Conservation (phyloP, 768 basidiomycete species). For the Wakefieldia striispora region DNA sequence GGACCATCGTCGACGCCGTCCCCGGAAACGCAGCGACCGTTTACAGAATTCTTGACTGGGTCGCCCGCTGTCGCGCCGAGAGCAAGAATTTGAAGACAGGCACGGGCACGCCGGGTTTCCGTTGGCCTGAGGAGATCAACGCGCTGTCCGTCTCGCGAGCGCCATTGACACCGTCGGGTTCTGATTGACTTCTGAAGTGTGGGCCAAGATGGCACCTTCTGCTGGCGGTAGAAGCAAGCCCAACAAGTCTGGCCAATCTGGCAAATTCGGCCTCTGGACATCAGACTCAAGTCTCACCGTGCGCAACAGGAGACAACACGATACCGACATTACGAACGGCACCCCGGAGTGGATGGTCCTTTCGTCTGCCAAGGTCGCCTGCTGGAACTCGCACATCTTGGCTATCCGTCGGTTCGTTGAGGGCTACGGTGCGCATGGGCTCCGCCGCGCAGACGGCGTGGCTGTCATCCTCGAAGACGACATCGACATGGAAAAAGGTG, state of each 20-base stretch:
- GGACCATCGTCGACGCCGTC: slow-evolving; percentile 54
- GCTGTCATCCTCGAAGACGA: slow-evolving; percentile 75
- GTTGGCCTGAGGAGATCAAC: slow-evolving; percentile 41
- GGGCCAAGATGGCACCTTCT: slow-evolving; percentile 9
- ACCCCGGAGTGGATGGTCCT: slow-evolving; percentile 51
- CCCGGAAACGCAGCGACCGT: slow-evolving; percentile 40
- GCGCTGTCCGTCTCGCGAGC: slow-evolving; percentile 15
- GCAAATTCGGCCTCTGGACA: not conserved
- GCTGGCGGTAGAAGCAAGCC: no score
- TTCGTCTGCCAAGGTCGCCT: slow-evolving; percentile 59
- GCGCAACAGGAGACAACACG: slow-evolving; percentile 42
- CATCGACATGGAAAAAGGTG: slow-evolving; percentile 71
- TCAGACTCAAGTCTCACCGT: slow-evolving; percentile 33
- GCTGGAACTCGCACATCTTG: slow-evolving; percentile 67
- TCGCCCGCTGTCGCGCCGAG: slow-evolving; percentile 24
- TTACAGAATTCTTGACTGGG: slow-evolving; percentile 40
- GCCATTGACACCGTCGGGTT: slow-evolving; percentile 14
- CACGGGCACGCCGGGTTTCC: slow-evolving; percentile 17
- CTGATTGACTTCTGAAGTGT: slow-evolving; percentile 28
- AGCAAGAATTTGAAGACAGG: no score
- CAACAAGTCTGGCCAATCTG: not conserved
- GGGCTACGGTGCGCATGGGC: slow-evolving; percentile 20
- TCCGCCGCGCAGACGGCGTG: slow-evolving; percentile 30
- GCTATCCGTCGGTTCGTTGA: slow-evolving; percentile 45
- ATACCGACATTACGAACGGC: slow-evolving; percentile 33